These are phyloP conservation scores for Gloeophyllum trabeum DNA, from an alignment of 768 basidiomycete species.

Conservation along the genomic window DNA sequence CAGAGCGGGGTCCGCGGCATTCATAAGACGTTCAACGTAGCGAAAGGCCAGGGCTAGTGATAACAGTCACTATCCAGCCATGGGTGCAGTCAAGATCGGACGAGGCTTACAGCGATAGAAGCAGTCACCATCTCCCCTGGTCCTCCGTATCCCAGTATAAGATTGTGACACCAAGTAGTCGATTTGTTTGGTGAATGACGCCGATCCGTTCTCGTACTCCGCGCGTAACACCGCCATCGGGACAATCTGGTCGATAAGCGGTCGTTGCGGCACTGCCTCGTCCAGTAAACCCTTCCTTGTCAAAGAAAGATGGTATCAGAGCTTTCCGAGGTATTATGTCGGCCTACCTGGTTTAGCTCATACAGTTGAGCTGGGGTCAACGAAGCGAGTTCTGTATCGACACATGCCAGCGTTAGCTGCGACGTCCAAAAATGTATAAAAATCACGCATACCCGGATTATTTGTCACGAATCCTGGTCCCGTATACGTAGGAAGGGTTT, in stretches of 20 bases:
- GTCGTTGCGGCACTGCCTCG: conserved; percentile 27
- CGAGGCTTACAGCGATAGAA: conserved; percentile 74
- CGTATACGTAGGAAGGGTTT: background rate
- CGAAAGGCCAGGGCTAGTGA: conserved; percentile 68
- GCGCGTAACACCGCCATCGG: conserved; percentile 43
- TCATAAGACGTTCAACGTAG: conserved; percentile 63
- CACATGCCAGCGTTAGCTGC: no score
- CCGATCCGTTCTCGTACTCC: conserved; percentile 56
- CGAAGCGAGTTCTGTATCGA: conserved; percentile 18
- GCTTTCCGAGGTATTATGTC: background rate
- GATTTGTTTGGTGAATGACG: conserved; percentile 62
- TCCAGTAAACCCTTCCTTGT: conserved; percentile 24
- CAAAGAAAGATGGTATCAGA: background rate
- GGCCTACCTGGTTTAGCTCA: conserved; percentile 27
- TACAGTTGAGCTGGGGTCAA: conserved; percentile 23
- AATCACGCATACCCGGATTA: background rate
- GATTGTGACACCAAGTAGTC: conserved; percentile 55
- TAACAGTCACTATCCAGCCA: conserved; percentile 9
- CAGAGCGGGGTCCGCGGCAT: conserved; percentile 28
- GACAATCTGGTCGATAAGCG: conserved; percentile 42
- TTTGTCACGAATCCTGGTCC: background rate
- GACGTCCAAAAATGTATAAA: no score
- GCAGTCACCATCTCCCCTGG: conserved; percentile 73
- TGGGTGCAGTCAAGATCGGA: background rate
- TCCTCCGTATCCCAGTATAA: conserved; percentile 54